Evolutionary conservation across 192 early-diverging fungal species (phyloP), one percentile per base, ranked within the genome.

Genomic region (Coemansia sp.): DNA sequence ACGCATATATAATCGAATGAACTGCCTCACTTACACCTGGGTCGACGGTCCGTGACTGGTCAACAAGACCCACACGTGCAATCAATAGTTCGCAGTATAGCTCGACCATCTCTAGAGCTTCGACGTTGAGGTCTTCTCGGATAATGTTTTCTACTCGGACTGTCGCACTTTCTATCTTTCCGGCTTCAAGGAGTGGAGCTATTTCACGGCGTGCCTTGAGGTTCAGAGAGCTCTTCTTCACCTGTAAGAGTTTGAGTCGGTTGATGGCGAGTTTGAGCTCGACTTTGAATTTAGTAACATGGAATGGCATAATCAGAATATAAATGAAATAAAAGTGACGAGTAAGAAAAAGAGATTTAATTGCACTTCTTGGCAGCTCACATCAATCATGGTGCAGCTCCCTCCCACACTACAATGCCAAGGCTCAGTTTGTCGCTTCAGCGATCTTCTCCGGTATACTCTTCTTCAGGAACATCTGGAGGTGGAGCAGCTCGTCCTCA

Each of bases 91-190:
- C 95, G 64, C 92, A 94, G 67, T 93, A 94, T 22, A 97, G 87
- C 71, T 97, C 94, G 39, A 98, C 78, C 38, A 96, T 92, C 73
- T 99, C 97, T 82, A 98, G 74, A 2, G 94, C 97, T 73, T 99
- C 97, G n/a, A 90, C 85, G 60, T 86, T 85, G 56, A 92, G 90
- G 84, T 99, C 97, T 62, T 98, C 95, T 16, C 96, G 89, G 61
- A 99, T 99, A 55, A 99, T 94, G 70, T 90, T 86, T 62, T 99
- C 95, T 9, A 93, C 93, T 60, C 93, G 80, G 32, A 97, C 92
- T 20, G 91, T 84, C 10, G 95, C 97, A 64, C 90, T 93, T 65
- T 93, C 91, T 39, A 86, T 86, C 62, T 98, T 99, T 70, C 90
- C 90, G 59, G 74, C 84, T 69, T 95, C 90, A 11, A 99, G 71